Evolutionary conservation across 2,329 filamentous ascomycete species (phyloP).

Genomic region (Sporothrix mexicana): DNA sequence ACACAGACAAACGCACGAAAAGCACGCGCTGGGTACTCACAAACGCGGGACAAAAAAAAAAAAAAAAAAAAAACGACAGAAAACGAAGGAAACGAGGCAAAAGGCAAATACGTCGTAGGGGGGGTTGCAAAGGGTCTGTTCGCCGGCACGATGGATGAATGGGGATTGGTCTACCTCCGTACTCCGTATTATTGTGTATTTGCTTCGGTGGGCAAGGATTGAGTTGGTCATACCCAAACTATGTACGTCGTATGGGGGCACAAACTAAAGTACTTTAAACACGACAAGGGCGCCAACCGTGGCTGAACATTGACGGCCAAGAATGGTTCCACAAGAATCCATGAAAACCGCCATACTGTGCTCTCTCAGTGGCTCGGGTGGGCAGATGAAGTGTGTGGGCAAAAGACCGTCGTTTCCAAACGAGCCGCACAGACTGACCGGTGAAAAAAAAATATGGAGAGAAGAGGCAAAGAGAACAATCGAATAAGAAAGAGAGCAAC

Average conservation of each 20-base stretch:
- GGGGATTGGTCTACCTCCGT: conserved; percentile 3
- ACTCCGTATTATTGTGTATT: too few relatives aligned
- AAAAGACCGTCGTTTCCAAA: neutral
- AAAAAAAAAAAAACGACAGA: neutral
- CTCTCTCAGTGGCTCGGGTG: too few relatives aligned
- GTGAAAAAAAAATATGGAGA: neutral
- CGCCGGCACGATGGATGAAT: conserved; percentile 25
- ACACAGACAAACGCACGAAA: neutral
- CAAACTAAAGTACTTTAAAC: neutral
- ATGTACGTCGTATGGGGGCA: too few relatives aligned
- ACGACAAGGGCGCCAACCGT: neutral
- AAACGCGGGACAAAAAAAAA: neutral
- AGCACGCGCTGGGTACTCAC: neutral
- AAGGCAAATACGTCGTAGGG: neutral
- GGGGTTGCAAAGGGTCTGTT: conserved; percentile 19
- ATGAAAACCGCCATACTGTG: too few relatives aligned
- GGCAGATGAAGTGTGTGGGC: neutral
- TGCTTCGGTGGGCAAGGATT: neutral
- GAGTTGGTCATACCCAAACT: neutral
- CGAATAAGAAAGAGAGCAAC: too few relatives aligned
- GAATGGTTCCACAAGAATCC: neutral
- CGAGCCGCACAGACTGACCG: conserved; percentile 6
- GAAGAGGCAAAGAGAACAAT: neutral
- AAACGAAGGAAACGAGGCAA: neutral
- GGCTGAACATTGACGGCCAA: neutral